A percentile compares a stretch with the other conserved stretches of the same genome.
Conservation (phyloP, 352 stramenopile genomes). For the Phytophthora rubi region DNA sequence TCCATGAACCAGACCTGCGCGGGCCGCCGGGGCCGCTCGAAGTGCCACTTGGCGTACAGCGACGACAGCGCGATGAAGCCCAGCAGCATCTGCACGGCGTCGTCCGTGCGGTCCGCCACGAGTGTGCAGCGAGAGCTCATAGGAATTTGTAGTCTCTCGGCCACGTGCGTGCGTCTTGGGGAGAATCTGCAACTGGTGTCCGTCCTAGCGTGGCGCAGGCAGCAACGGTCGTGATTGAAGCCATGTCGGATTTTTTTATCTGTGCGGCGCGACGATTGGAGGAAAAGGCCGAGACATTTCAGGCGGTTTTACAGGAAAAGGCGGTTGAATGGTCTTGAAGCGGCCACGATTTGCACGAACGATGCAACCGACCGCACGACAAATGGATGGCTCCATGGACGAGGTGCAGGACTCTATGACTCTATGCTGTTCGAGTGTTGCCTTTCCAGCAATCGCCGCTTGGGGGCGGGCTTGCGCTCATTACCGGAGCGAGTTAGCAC, state of each 20-base stretch:
- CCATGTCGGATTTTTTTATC: conserved; percentile 10
- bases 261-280: conserved; percentile 11
- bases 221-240: conserved; percentile 15
- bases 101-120: conserved; percentile 72
- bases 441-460: not conserved
- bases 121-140: conserved; percentile 69
- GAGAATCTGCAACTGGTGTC: conserved; percentile 33
- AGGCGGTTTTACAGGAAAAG: not conserved
- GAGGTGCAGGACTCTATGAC: not conserved
- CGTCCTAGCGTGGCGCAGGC: not conserved
- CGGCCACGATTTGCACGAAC: not conserved
- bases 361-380: not conserved
- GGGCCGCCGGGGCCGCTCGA: conserved; percentile 65
- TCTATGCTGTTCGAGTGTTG: not conserved
- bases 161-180: not conserved
- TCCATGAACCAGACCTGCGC: conserved; percentile 86
- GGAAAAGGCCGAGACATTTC: conserved; percentile 5
- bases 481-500: not conserved
- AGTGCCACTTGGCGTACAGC: conserved; percentile 81
- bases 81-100: conserved; percentile 78
- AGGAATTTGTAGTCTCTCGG: not conserved
- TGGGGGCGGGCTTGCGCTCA: not conserved
- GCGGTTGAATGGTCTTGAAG: not conserved
- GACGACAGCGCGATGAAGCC: conserved; percentile 81
- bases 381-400: not conserved